Conservation (phyloP, 2,329 filamentous ascomycete genomes). For the Sporothrix inflata region DNA sequence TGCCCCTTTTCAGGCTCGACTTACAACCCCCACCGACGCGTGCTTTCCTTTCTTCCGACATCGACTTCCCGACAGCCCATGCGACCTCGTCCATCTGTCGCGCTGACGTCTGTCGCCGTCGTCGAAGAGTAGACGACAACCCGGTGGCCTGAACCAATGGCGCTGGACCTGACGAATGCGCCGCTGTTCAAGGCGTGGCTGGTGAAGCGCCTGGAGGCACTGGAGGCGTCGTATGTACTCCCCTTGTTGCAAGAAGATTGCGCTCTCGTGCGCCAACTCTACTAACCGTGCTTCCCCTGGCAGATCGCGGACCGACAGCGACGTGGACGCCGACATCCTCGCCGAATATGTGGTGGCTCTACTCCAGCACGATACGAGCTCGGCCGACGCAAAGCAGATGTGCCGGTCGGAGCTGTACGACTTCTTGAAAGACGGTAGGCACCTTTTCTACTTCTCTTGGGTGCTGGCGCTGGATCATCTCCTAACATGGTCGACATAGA, state of each 20-base stretch:
- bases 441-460: neutral
- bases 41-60: neutral
- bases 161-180: constrained; percentile 53
- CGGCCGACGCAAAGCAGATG: constrained; percentile 65
- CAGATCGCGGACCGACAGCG: constrained; percentile 77
- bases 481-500: constrained; percentile 44
- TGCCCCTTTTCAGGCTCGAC: neutral
- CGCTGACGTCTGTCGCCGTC: neutral
- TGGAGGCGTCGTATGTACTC: constrained; percentile 69
- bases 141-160: neutral
- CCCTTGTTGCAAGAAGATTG: no score
- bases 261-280: neutral
- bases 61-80: neutral
- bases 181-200: constrained; percentile 74
- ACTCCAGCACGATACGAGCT: constrained; percentile 68
- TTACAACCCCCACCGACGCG: neutral
- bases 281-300: constrained; percentile 25
- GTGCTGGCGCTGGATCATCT: no score
- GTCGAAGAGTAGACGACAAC: neutral
- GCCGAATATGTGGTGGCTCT: constrained; percentile 84
- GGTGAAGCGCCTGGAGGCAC: constrained; percentile 74
- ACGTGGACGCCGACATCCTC: constrained; percentile 80
- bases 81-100: neutral
- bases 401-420: constrained; percentile 75
- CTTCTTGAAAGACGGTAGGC: constrained; percentile 69